A percentile compares a stretch with the other conserved stretches of the same genome.
Evolutionary conservation across 257 asterid genomes (phyloP).

Genomic region (Capsicum baccatum): DNA sequence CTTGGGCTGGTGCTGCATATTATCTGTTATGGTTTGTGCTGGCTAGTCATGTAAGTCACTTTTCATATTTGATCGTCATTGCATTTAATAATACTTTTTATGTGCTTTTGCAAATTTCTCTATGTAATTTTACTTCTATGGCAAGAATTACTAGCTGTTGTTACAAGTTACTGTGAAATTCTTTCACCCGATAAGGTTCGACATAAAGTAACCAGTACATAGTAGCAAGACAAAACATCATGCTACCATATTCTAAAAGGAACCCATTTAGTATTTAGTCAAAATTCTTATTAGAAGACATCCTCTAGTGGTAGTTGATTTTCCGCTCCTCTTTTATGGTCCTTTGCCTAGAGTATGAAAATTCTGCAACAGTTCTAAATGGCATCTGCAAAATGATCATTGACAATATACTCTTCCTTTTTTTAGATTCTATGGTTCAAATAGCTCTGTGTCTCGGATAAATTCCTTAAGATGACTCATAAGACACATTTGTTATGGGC

Average conservation of each 20-base stretch:
- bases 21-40: conserved; percentile 91
- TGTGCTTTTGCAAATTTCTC: not conserved
- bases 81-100: not conserved
- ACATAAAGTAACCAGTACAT: not conserved
- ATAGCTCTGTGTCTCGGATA: not conserved
- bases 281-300: not conserved
- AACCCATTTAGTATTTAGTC: not conserved
- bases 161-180: not conserved
- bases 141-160: not conserved
- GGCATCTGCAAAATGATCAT: not conserved
- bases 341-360: conserved; percentile 10
- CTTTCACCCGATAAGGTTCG: conserved; percentile 2
- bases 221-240: conserved; percentile 5
- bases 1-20: conserved; percentile 99
- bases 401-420: not conserved
- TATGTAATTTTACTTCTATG: not conserved
- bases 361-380: not conserved
- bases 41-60: conserved; percentile 87
- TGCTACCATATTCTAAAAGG: not conserved
- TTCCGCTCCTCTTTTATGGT: conserved; percentile 14
- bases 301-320: not conserved
- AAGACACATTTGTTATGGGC: not conserved
- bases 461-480: not conserved
- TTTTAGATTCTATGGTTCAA: not conserved
- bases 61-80: not conserved